These are phyloP conservation scores for Persicaria maculosa DNA, from an alignment of 148 eudicot genomes.

Conservation along the genomic window DNA sequence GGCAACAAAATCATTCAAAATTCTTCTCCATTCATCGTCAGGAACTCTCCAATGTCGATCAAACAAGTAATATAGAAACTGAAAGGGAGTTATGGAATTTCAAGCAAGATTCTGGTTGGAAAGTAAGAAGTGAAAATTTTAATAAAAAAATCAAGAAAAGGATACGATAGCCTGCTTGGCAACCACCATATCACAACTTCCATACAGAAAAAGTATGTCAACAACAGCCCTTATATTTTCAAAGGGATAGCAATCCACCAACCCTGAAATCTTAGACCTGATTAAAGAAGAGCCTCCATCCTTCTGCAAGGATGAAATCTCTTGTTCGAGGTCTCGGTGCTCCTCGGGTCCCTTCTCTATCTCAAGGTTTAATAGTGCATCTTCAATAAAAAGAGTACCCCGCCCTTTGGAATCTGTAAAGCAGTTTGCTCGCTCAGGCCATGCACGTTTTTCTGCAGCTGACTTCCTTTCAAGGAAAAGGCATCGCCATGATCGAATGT, in stretches of 20 bases:
- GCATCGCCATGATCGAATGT: constrained; percentile 51
- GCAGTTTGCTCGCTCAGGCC: constrained; percentile 59
- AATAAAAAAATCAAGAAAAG: constrained; percentile 23
- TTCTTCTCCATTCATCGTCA: constrained; percentile 55
- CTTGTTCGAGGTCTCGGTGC: constrained; percentile 38
- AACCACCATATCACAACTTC: constrained; percentile 78
- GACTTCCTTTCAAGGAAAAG: constrained; percentile 63
- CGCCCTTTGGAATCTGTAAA: constrained; percentile 28
- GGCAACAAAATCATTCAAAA: constrained; percentile 89
- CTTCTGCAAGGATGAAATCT: constrained; percentile 58
- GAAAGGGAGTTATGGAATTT: constrained; percentile 37
- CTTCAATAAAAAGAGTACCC: constrained; percentile 80
- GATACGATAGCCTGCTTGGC: constrained; percentile 98
- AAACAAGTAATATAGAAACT: constrained; percentile 85
- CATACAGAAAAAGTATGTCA: constrained; percentile 75
- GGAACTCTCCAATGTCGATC: constrained; percentile 85
- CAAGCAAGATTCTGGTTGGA: background rate
- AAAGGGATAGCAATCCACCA: constrained; percentile 80
- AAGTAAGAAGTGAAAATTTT: background rate
- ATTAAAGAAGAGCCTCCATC: constrained; percentile 51
- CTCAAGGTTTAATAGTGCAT: constrained; percentile 84
- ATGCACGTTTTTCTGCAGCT: constrained; percentile 67
- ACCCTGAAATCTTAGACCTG: constrained; percentile 56
- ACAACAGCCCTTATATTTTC: constrained; percentile 74
- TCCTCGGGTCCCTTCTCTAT: constrained; percentile 41